phyloP scores from a whole-genome alignment of 208 protist species.

The Trypanosoma mega region DNA sequence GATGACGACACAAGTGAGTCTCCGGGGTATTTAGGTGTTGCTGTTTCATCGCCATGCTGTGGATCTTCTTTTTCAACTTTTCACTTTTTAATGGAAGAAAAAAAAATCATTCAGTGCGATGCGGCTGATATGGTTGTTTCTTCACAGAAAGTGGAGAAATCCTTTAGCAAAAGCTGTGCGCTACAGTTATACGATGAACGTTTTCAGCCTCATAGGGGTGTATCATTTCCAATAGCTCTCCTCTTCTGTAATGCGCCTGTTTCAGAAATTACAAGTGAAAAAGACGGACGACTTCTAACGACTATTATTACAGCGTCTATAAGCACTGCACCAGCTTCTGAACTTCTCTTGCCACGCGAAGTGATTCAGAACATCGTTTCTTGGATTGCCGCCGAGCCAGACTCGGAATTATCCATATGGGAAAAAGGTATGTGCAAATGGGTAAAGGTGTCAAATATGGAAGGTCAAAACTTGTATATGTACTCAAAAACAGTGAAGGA shows the following conservation, averaged over 20 bases:
- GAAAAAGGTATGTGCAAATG: conserved; percentile 4
- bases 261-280: conserved; percentile 35
- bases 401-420: not conserved
- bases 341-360: conserved; percentile 49
- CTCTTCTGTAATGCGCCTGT: conserved; percentile 40
- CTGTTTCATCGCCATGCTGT: conserved; percentile 19
- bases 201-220: too few species aligned
- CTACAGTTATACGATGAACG: too few species aligned
- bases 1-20: not conserved
- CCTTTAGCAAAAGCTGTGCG: too few species aligned
- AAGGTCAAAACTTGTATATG: not conserved
- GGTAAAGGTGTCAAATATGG: not conserved
- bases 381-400: conserved; percentile 28
- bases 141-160: too few species aligned
- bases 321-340: conserved; percentile 27
- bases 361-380: conserved; percentile 40
- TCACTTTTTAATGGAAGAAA: too few species aligned
- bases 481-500: not conserved
- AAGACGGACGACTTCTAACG: conserved; percentile 23
- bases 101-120: too few species aligned
- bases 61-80: conserved; percentile 5
- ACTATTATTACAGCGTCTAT: conserved; percentile 30
- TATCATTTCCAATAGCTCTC: conserved; percentile 34
- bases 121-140: too few species aligned
- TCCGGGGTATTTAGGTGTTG: conserved; percentile 3